Percentiles rank a stretch among this genome's conserved stretches.
Conservation (phyloP, 305 asterid genomes). For the Ilex paraguariensis region DNA sequence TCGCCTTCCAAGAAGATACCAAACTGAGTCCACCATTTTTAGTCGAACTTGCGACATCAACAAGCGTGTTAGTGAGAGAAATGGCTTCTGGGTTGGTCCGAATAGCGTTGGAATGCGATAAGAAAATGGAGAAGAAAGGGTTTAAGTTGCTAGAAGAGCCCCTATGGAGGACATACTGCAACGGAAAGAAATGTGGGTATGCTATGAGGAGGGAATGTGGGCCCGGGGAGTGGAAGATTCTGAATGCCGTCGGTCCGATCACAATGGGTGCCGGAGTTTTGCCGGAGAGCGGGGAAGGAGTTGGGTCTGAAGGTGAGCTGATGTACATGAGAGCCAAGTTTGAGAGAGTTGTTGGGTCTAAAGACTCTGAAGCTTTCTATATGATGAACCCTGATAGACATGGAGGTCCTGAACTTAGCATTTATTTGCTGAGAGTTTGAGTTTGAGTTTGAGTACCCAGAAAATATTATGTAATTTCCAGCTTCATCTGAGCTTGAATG, state of each 20-base stretch:
- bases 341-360: constrained; percentile 91
- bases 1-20: constrained; percentile 76
- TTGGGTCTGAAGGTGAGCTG: constrained; percentile 51
- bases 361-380: constrained; percentile 93
- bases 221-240: constrained; percentile 66
- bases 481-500: background rate
- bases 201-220: constrained; percentile 78
- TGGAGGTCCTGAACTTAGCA: constrained; percentile 96
- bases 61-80: constrained; percentile 69
- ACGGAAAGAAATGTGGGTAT: constrained; percentile 82
- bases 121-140: constrained; percentile 43
- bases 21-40: constrained; percentile 56
- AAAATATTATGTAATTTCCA: background rate
- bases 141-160: constrained; percentile 67
- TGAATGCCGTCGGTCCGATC: constrained; percentile 70
- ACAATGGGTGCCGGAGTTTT: constrained; percentile 96
- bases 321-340: constrained; percentile 97
- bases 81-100: constrained; percentile 92
- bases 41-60: constrained; percentile 78
- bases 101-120: constrained; percentile 79
- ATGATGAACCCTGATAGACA: constrained; percentile 98
- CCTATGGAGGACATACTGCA: constrained; percentile 82
- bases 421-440: constrained; percentile 80
- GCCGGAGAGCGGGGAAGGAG: constrained; percentile 36
- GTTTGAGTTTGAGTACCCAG: too few relatives aligned